Evolutionary conservation across 108 stramenopile species (phyloP), one percentile per base, ranked within the genome.

Genomic region (Nitzschia inconspicua): DNA sequence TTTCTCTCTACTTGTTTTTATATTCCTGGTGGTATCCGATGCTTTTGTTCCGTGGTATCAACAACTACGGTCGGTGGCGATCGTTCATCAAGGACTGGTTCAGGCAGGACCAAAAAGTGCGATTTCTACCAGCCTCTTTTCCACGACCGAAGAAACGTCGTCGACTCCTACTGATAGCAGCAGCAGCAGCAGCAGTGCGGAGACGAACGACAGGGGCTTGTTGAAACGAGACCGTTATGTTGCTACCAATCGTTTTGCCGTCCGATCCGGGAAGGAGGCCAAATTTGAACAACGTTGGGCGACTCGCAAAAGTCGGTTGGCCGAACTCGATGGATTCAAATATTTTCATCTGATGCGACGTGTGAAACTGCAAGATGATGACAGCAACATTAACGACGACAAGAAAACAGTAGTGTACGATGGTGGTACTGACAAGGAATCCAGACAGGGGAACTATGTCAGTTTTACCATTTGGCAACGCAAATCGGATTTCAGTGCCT

Each of bases 201-300:
- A 64, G 4, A 8, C 48, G 48, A 63, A 54, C 8, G 1, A 20
- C 30, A 56, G 41, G 30, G 80, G 72, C 52, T 44, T 82, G 37
- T 57, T 86, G 35, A 77, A 71, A 27, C 75, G 89, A 37, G 89
- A 90, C 76, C 78, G 89, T 8, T 90, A 90, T 47, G 66, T 90
- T n/a, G 89, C 83, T 19, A 85, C 89, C 5, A 90, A 90, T 51
- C 85, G 89, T 18, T 93, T 93, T 75, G 84, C 88, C 2, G 91
- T 93, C 20, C 81, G 91, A 25, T 47, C 62, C 19, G 78, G 79
- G 51, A 70, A 83, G 34, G 79, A 52, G 19, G 86, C 84, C 24
- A 87, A 89, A 62, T 89, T 93, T 58, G 91, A 93, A 51, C 75
- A 87, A 36, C 80, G 94, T 35, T 95, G 94, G 94, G 91, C 94